Evolutionary conservation across 441 rosid species (phyloP).

Genomic region (Populus hybrid): DNA sequence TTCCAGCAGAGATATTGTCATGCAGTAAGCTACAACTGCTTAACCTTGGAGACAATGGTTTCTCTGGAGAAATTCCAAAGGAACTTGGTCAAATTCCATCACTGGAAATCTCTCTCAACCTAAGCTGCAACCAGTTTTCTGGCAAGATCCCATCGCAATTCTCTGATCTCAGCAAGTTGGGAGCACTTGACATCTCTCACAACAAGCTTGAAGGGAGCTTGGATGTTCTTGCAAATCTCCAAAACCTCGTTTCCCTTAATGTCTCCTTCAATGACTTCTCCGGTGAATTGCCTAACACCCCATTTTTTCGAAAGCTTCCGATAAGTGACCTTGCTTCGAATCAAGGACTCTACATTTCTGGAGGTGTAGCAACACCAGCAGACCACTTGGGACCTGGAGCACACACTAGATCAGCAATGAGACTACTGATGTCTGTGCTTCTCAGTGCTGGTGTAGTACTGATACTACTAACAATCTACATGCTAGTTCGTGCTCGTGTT

Average conservation of each 20-base stretch:
- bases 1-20: slow-evolving; percentile 69
- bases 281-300: slow-evolving; percentile 79
- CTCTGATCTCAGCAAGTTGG: slow-evolving; percentile 73
- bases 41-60: slow-evolving; percentile 64
- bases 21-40: slow-evolving; percentile 73
- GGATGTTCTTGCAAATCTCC: slow-evolving; percentile 53
- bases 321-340: slow-evolving; percentile 67
- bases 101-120: slow-evolving; percentile 80
- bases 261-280: slow-evolving; percentile 83
- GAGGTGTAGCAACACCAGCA: slow-evolving; percentile 42
- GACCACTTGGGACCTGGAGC: slow-evolving; percentile 29
- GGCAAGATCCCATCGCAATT: slow-evolving; percentile 69
- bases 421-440: slow-evolving; percentile 61
- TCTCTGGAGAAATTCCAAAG: slow-evolving; percentile 72
- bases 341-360: slow-evolving; percentile 55
- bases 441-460: slow-evolving; percentile 59
- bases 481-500: slow-evolving; percentile 44
- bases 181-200: slow-evolving; percentile 77
- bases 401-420: slow-evolving; percentile 49
- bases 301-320: slow-evolving; percentile 72
- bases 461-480: slow-evolving; percentile 56
- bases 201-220: slow-evolving; percentile 64
- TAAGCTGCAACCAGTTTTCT: slow-evolving; percentile 69
- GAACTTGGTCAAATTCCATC: slow-evolving; percentile 70
- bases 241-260: slow-evolving; percentile 82